Evolutionary conservation across 768 basidiomycete species (phyloP).

Genomic region (Pulveroboletus sp.): DNA sequence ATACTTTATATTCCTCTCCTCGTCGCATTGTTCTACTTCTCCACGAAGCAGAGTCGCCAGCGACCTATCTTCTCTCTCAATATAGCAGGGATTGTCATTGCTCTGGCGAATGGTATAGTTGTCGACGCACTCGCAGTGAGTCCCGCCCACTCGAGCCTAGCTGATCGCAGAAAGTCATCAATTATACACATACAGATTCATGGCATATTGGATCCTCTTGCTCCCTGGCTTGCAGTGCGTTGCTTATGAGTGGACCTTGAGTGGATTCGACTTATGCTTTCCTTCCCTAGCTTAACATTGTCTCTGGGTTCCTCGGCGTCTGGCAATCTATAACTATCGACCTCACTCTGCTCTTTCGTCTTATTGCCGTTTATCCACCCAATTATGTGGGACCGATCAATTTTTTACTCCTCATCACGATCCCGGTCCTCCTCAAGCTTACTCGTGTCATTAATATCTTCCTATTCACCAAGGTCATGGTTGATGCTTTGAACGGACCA

Average conservation of each 20-base stretch:
- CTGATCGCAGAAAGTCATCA: not conserved
- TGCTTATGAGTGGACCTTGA: not conserved
- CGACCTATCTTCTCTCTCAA: conserved; percentile 20
- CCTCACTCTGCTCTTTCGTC: conserved; percentile 21
- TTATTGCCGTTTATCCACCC: conserved; percentile 20
- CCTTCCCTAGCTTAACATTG: conserved; percentile 4
- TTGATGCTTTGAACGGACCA: conserved; percentile 9
- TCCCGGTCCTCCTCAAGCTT: conserved; percentile 23
- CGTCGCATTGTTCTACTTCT: conserved; percentile 21
- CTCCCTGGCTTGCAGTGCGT: conserved; percentile 8
- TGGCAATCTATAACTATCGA: conserved; percentile 21
- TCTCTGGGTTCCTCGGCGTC: conserved; percentile 17
- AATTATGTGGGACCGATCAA: not conserved
- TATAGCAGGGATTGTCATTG: conserved; percentile 6
- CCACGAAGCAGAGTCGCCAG: conserved; percentile 12
- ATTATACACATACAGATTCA: conserved; percentile 16
- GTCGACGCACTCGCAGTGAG: conserved; percentile 11
- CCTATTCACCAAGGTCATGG: conserved; percentile 17
- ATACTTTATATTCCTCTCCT: conserved; percentile 18
- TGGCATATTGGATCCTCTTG: conserved; percentile 17
- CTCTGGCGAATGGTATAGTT: conserved; percentile 11
- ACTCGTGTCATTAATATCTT: conserved; percentile 18
- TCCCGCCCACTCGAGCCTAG: not conserved
- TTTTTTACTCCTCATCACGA: conserved; percentile 10
- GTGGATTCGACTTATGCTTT: not conserved